A percentile compares a stretch with the other conserved stretches of the same genome.
These are phyloP conservation scores for Penicillium daleae DNA, from an alignment of 495 filamentous ascomycete species.

Conservation along the genomic window DNA sequence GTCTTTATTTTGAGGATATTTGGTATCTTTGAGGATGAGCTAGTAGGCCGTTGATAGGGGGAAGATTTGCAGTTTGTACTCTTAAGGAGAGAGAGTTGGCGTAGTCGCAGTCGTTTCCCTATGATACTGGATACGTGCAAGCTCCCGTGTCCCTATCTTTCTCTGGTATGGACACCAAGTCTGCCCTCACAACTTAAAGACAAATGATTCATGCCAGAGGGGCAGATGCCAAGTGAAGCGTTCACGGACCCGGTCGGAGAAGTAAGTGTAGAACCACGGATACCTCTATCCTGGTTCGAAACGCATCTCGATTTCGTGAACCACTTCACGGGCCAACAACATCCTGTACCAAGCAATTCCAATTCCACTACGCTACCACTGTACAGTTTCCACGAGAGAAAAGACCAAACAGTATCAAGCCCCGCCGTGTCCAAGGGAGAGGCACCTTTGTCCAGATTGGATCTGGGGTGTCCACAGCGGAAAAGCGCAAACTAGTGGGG, in stretches of 20 bases:
- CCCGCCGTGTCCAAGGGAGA: constrained; percentile 20
- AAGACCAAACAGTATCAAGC: neutral
- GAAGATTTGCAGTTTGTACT: too few relatives aligned
- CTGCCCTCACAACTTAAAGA: too few relatives aligned
- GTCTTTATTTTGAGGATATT: neutral
- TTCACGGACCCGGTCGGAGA: constrained; percentile 1
- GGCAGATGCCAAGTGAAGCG: neutral
- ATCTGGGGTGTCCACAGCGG: constrained; percentile 33
- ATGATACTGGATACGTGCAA: neutral
- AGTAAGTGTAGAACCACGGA: neutral
- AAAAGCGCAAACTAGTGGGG: constrained; percentile 35
- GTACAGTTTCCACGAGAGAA: neutral
- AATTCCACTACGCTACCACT: too few relatives aligned
- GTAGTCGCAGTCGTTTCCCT: too few relatives aligned
- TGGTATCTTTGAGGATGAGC: neutral
- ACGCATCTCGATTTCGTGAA: neutral
- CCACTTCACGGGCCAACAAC: neutral
- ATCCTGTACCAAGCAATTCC: neutral
- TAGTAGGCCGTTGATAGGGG: too few relatives aligned
- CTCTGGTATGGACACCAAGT: too few relatives aligned
- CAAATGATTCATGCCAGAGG: neutral
- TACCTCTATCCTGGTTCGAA: constrained; percentile 2
- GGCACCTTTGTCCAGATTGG: constrained; percentile 21
- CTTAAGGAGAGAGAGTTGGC: too few relatives aligned
- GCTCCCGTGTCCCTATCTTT: too few relatives aligned